phyloP scores from a whole-genome alignment of 2,329 filamentous ascomycete genomes.

The Talaromyces sp. region DNA sequence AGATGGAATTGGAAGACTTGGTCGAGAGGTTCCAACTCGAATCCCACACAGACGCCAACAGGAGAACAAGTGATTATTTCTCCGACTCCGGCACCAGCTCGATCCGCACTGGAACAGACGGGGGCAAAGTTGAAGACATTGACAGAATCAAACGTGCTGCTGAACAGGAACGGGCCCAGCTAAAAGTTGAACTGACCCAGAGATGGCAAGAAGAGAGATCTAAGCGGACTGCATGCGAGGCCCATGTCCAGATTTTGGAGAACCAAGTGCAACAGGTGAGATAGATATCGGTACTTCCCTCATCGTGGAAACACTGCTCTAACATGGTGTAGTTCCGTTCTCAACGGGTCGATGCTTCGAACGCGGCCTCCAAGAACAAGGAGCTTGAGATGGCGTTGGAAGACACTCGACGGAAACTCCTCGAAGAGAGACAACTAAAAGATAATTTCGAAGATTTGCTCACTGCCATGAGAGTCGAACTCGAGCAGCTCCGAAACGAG shows the following conservation, averaged over 20 bases:
- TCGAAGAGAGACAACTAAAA: constrained; percentile 80
- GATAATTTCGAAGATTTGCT: constrained; percentile 92
- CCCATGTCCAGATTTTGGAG: constrained; percentile 76
- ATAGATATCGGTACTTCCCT: constrained; percentile 11
- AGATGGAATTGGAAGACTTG: constrained; percentile 94
- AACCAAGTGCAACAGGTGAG: constrained; percentile 64
- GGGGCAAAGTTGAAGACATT: constrained; percentile 60
- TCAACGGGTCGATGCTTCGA: constrained; percentile 49
- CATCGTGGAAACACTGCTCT: constrained; percentile 4
- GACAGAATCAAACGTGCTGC: constrained; percentile 75
- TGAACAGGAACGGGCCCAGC: constrained; percentile 84
- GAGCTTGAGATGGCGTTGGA: constrained; percentile 78
- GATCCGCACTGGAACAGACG: constrained; percentile 54
- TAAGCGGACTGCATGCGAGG: constrained; percentile 69
- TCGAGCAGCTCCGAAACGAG: constrained; percentile 78
- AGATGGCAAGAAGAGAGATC: constrained; percentile 84
- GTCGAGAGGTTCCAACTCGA: constrained; percentile 85
- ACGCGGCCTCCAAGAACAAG: constrained; percentile 55
- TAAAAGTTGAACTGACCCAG: constrained; percentile 76
- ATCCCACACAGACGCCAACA: constrained; percentile 52
- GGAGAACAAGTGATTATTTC: constrained; percentile 93
- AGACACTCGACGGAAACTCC: constrained; percentile 72
- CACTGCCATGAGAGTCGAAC: constrained; percentile 72
- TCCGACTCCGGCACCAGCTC: constrained; percentile 92
- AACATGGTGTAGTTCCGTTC: constrained; percentile 31